Conservation (phyloP, 2,329 filamentous ascomycete species). For the Ceratocystis albifundus region DNA sequence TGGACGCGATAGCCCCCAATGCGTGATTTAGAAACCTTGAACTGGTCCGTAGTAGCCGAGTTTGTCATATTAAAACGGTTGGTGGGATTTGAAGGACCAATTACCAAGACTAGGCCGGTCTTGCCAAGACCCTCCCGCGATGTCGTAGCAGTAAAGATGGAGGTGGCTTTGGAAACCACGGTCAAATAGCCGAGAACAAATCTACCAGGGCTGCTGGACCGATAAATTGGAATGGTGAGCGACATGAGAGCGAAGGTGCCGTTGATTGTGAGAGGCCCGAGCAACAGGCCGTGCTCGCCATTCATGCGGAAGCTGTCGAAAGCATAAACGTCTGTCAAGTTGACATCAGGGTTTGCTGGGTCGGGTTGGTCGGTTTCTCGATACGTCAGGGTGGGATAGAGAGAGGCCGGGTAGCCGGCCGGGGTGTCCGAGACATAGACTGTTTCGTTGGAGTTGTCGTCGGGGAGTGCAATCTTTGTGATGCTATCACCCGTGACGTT, state of each 20-base stretch:
- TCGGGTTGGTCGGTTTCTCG: constrained; percentile 35
- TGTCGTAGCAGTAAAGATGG: constrained; percentile 49
- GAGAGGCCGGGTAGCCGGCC: constrained; percentile 55
- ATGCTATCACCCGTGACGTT: constrained; percentile 47
- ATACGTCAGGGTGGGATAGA: constrained; percentile 75
- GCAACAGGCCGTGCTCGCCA: constrained; percentile 49
- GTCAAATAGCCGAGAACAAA: constrained; percentile 71
- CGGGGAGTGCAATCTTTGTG: constrained; percentile 50
- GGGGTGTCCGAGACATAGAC: constrained; percentile 50
- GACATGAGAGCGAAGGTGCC: constrained; percentile 64
- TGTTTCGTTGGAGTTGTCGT: constrained; percentile 43
- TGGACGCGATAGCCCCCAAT: constrained; percentile 33
- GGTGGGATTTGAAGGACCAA: constrained; percentile 54
- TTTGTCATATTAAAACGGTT: constrained; percentile 52
- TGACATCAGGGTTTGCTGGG: constrained; percentile 33
- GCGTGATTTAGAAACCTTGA: constrained; percentile 25
- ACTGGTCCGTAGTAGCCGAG: constrained; percentile 36
- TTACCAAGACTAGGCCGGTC: constrained; percentile 57
- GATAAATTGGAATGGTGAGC: constrained; percentile 64
- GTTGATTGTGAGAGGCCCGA: constrained; percentile 66
- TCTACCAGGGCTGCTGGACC: constrained; percentile 16
- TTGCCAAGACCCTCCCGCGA: constrained; percentile 58
- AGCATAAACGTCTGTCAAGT: constrained; percentile 24
- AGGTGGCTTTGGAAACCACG: constrained; percentile 55
- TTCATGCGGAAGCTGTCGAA: constrained; percentile 43